Evolutionary conservation across 1,284 basidiomycete species (phyloP), one percentile per base, ranked within the genome.

Genomic region (Chondrostereum purpureum): DNA sequence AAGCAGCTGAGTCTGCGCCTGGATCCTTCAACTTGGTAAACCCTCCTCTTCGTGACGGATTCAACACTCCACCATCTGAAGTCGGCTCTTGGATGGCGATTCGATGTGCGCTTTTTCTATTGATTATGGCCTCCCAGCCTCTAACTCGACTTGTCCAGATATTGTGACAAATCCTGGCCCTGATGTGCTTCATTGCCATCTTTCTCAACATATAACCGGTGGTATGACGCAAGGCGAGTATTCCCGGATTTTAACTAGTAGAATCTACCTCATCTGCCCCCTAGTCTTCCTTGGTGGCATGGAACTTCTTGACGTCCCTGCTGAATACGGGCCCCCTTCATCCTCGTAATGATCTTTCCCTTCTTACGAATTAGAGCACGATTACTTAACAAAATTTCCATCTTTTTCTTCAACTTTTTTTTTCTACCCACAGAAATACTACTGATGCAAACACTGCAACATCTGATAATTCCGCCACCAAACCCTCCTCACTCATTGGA

Each of bases 11-110:
- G 14, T 31, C 23, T 8, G 31, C 37, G n/a, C 45, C 45, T 13
- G 42, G 43, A n/a, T 43, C 24, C 45, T 47, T 47, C 42, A 47
- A 47, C 42, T 38, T 47, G 27, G 42, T 43, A n/a, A 44, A 47
- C 33, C 45, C 45, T 5, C 45, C 45, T 17, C 6, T 46, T 13
- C 45, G 45, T 16, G 41, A 47, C n/a, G 39, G 45, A 12, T 47
- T 36, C 21, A 47, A 47, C 34, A 47, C 45, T 12, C 45, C 42
- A 3, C 17, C 21, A n/a, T 31, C 41, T 14, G 22, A 21, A 5
- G 17, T 6, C 19, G 13, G 12, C n/a, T 36, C 41, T n/a, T 43
- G 41, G 41, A 21, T 43, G 11, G 41, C 41, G 12, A 8, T 43
- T 11, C 41, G 41, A 6, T 43, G 41, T 43, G 20, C n/a, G 41